Evolutionary conservation across 78 protist species (phyloP), one percentile per base, ranked within the genome.

Genomic region (Anaeramoeba flamelloides): DNA sequence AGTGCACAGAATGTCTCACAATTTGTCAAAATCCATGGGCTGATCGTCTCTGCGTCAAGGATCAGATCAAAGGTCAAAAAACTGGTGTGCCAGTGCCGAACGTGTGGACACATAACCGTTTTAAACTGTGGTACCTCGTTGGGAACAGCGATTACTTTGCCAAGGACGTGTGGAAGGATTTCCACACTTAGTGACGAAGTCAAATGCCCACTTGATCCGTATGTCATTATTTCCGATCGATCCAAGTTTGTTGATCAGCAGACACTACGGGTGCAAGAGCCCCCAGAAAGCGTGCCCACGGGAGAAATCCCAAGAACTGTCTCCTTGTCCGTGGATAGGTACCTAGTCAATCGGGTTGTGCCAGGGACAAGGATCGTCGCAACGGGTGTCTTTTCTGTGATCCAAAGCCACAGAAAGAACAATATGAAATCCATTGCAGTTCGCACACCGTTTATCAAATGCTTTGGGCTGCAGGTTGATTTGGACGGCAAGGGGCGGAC

Each of bases 251-350:
- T 90, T n/a, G 93, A 94, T 79, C 93, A 82, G 40, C 96, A 96
- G 77, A 76, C 86, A 39, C 79, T 96, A 74, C 95, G 95, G 85
- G 82, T 97, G 38, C 99, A 97, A 83, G 99, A 97, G 86, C 26
- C 77, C 17, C 99, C 98, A 12, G 99, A 96, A 75, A 36, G 69
- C 22, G 92, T 97, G 8, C 98, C 98, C 8, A 95, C 98, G 0
- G 98, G 99, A 8, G 99, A 97, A 74, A 88, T 97, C 86, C 99
- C 99, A 3, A 90, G 99, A 34, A 90, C 90, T 82, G 75, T 95
- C 0, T 79, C 78, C 41, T 31, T 95, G 30, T 32, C 89, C 2
- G 82, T 89, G 31, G 97, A 94, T 78, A 33, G 94, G 40, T 84
- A 39, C 33, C 1, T 86, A 17, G 69, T 53, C 17, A 17, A 53